phyloP scores from a whole-genome alignment of 352 stramenopile genomes.

The Globisporangium heterothallicum region DNA sequence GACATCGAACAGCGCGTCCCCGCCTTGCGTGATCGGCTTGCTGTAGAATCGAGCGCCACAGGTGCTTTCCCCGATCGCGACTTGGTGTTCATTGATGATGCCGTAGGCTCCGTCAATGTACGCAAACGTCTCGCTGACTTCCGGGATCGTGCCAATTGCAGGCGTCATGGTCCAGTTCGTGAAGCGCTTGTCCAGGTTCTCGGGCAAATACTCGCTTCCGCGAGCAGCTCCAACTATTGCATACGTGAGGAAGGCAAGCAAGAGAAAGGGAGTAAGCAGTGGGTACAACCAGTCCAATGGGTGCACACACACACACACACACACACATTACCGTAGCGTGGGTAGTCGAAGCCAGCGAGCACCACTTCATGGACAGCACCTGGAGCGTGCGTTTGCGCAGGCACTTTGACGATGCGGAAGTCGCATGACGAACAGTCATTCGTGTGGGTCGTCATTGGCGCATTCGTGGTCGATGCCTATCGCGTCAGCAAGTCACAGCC shows the following conservation, averaged over 20 bases:
- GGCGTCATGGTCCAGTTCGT: constrained; percentile 60
- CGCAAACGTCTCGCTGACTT: constrained; percentile 58
- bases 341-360: constrained; percentile 56
- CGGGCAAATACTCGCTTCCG: constrained; percentile 49
- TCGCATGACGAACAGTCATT: constrained; percentile 82
- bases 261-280: constrained; percentile 2
- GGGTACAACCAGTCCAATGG: constrained; percentile 1
- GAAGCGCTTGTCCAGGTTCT: constrained; percentile 66
- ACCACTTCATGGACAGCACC: constrained; percentile 49
- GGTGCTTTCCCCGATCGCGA: constrained; percentile 80
- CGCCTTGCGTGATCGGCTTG: constrained; percentile 57
- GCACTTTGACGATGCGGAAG: constrained; percentile 79
- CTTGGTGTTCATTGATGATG: constrained; percentile 81
- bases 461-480: constrained; percentile 51
- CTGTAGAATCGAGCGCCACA: constrained; percentile 60
- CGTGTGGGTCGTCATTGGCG: constrained; percentile 80
- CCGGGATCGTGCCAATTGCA: constrained; percentile 61
- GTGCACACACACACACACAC: background rate
- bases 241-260: background rate
- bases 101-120: constrained; percentile 80
- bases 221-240: constrained; percentile 50
- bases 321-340: constrained; percentile 53
- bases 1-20: constrained; percentile 88
- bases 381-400: constrained; percentile 37
- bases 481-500: background rate